Evolutionary conservation across 75 land plant species (phyloP).

Genomic region (Gnetum montanum): DNA sequence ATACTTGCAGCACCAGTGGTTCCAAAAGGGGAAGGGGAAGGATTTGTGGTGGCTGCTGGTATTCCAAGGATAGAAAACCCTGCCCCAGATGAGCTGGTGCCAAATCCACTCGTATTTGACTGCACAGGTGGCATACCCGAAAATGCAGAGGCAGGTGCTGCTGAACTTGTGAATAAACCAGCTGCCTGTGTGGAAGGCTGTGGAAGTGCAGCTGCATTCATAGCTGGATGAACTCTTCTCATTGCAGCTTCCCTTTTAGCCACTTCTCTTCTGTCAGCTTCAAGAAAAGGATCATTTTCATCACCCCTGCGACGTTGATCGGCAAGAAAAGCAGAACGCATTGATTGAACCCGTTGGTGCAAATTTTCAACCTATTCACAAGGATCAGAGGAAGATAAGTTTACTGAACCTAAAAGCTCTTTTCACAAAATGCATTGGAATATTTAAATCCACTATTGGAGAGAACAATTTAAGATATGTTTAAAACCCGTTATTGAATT

Average conservation of each 20-base stretch:
- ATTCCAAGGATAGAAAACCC: constrained; percentile 38
- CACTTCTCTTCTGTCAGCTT: constrained; percentile 84
- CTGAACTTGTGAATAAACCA: constrained; percentile 40
- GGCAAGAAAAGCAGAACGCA: constrained; percentile 73
- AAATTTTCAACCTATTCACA: constrained; percentile 85
- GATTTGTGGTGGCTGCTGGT: constrained; percentile 27
- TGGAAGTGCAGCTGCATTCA: constrained; percentile 40
- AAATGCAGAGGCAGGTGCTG: constrained; percentile 16
- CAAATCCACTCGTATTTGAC: constrained; percentile 16
- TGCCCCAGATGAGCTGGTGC: constrained; percentile 33
- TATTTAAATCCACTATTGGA: too few relatives aligned
- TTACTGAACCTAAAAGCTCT: not conserved
- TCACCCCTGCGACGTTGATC: constrained; percentile 76
- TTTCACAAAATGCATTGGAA: too few relatives aligned
- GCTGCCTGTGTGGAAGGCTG: constrained; percentile 57
- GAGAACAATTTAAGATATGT: too few relatives aligned
- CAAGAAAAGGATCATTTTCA: constrained; percentile 82
- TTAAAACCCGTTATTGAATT: too few relatives aligned
- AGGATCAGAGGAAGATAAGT: too few relatives aligned
- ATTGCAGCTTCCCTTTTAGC: constrained; percentile 95
- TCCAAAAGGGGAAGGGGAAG: constrained; percentile 33
- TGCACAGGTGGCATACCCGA: constrained; percentile 10
- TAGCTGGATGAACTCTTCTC: constrained; percentile 85
- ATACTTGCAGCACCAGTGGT: constrained; percentile 52
- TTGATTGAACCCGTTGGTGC: constrained; percentile 79